phyloP scores from a whole-genome alignment of 176 grass and related monocot species.

The Alloteropsis semialata region DNA sequence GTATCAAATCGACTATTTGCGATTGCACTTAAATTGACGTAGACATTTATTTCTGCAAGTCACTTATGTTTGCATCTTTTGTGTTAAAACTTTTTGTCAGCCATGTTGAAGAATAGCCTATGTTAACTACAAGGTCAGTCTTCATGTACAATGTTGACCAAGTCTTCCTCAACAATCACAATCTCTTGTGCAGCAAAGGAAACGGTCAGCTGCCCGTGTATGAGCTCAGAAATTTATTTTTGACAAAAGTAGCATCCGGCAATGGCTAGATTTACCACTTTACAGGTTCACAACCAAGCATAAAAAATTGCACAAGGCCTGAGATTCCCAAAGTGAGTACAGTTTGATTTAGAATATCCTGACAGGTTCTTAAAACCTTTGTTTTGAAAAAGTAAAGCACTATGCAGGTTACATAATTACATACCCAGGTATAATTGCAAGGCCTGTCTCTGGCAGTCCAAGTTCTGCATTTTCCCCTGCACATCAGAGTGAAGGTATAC shows the following conservation, averaged over 20 bases:
- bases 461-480: slow-evolving; percentile 72
- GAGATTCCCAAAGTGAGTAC: not conserved
- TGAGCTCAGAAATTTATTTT: not conserved
- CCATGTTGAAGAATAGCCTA: not conserved
- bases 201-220: not conserved
- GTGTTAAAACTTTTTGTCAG: not conserved
- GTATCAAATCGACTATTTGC: not conserved
- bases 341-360: slow-evolving; percentile 6
- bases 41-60: not conserved
- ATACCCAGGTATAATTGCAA: slow-evolving; percentile 95
- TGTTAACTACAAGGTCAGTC: not conserved
- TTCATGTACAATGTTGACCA: not conserved
- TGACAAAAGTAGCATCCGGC: not conserved
- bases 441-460: slow-evolving; percentile 80
- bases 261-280: not conserved
- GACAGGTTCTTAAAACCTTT: not conserved
- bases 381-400: not conserved
- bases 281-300: not conserved
- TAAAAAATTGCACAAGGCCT: not conserved
- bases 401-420: slow-evolving; percentile 25
- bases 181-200: not conserved
- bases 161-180: not conserved
- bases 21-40: not conserved
- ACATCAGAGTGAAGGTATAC: not conserved
- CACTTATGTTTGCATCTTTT: not conserved